Percentiles rank a stretch among this genome's conserved stretches.
Evolutionary conservation across 345 rosid genomes (phyloP).

Genomic region (Turritis glabra): DNA sequence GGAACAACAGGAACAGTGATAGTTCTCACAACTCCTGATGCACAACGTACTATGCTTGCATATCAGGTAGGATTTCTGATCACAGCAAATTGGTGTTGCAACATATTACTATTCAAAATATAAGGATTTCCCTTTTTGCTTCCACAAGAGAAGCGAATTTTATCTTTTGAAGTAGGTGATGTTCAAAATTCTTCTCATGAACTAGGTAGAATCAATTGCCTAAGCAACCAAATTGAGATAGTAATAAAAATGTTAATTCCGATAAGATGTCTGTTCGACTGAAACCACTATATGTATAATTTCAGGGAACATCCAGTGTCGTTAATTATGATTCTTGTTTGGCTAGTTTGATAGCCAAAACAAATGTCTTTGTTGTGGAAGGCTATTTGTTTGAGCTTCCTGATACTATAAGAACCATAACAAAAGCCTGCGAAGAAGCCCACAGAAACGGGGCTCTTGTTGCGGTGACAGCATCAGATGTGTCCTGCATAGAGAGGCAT

Average conservation of each 20-base stretch:
- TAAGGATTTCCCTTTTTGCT: neutral
- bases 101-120: neutral
- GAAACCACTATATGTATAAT: constrained; percentile 3
- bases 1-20: constrained; percentile 98
- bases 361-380: constrained; percentile 80
- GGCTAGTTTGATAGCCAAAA: constrained; percentile 72
- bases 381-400: constrained; percentile 95
- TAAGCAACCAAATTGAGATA: neutral
- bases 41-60: constrained; percentile 97
- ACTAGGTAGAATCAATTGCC: neutral
- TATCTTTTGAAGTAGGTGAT: neutral
- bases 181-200: neutral
- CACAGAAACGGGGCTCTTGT: constrained; percentile 71
- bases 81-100: neutral
- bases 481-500: constrained; percentile 87
- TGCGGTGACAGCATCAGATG: constrained; percentile 94
- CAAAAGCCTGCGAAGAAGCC: constrained; percentile 88
- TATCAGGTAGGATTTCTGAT: constrained; percentile 57
- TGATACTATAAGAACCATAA: constrained; percentile 76
- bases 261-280: neutral
- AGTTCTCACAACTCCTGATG: constrained; percentile 95
- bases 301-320: constrained; percentile 86
- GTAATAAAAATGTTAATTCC: neutral
- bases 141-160: neutral
- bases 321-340: constrained; percentile 73